Base-by-base conservation (phyloP, 768 basidiomycete species). In the Dioszegia hungarica region DNA sequence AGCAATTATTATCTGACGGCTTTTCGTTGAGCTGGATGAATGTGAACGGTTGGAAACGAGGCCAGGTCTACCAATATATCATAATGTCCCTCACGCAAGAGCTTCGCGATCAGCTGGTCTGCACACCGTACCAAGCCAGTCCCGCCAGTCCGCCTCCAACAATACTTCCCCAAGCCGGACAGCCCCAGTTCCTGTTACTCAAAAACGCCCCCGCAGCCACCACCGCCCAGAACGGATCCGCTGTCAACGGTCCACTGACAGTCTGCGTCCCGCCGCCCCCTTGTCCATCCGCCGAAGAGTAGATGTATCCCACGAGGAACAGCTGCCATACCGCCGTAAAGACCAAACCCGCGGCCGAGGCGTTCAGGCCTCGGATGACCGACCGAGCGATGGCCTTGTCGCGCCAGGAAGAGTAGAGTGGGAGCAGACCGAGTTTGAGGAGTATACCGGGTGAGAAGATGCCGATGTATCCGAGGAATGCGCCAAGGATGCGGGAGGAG, bases 141-240 rank as follows among this genome's bases (percentile, higher is more conserved):
- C 80, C 80, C 24, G 76, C 77, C 17, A 75, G 56, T 2, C 77
- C 79, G 10, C 81, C 81, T 4, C 66, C 52, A 15, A 79, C 50
- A 51, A 82, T 80, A 2, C 78, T 78, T 25, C 77, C 57, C 11
- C 79, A 75, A 22, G 80, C 76, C 5, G 79, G 77, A 12, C 56
- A 20, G 28, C 37, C 41, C 43, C 61, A 82, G 77, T 78, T 80
- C 60, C 79, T 77, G 5, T 78, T 77, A 5, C 70, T 74, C 3
- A 80, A 78, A 57, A 79, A 82, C 1, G 79, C 75, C 0, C 70
- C 55, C 1, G 77, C 74, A 0, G 79, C 75, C 40, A 81, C 72
- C 17, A 80, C 79, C 33, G 80, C 68, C 82, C 81, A 82, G 78
- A 80, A 82, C 1, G 80, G 80, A 48, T 82, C 78, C 11, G 70